Evolutionary conservation across 192 early-diverging fungal genomes (phyloP), one percentile per base, ranked within the genome.

Genomic region (Funneliformis geosporum): DNA sequence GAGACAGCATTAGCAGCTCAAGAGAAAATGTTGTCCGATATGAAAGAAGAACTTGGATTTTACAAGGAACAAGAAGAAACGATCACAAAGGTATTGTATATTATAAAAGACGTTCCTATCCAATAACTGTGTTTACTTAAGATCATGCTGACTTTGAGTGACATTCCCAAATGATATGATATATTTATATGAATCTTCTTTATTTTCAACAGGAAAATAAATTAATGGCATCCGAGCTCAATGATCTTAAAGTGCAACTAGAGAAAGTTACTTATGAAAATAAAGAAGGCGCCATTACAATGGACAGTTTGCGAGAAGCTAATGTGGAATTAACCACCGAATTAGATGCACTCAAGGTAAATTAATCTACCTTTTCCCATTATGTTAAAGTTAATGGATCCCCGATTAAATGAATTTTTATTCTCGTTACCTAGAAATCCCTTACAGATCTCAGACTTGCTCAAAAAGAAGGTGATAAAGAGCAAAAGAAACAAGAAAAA

Each of bases 241-340:
- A 85, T 50, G 93, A 96, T 46, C 84, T 97, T 60, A 92, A 91
- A 73, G 83, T 97, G 33, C 91, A 96, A 83, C 82, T 98, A 10
- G 95, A 97, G 77, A 97, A 97, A 83, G 86, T 94, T 10, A 88
- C 88, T 10, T 97, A 96, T 83, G 95, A 94, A 40, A 90, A 92
- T 85, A 95, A 96, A 85, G 98, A 99, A 81, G 90, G 89, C 27
- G 84, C 89, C 70, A 96, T 99, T 74, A 94, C 89, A n/a, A 86
- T 97, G 8, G 97, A 99, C 46, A 92, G 90, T 83, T 84, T 97
- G 61, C 93, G 92, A 50, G 96, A 98, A 83, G 91, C 88, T 40
- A 96, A 97, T 80, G 76, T 80, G 33, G 97, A 98, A 75, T 84
- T 96, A 42, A 82, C 84, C 42, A 85, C 83, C 43, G 93, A 96